A percentile compares a stretch with the other conserved stretches of the same genome.
Conservation (phyloP, 2,329 filamentous ascomycete genomes). For the Furcasterigmium sp. region DNA sequence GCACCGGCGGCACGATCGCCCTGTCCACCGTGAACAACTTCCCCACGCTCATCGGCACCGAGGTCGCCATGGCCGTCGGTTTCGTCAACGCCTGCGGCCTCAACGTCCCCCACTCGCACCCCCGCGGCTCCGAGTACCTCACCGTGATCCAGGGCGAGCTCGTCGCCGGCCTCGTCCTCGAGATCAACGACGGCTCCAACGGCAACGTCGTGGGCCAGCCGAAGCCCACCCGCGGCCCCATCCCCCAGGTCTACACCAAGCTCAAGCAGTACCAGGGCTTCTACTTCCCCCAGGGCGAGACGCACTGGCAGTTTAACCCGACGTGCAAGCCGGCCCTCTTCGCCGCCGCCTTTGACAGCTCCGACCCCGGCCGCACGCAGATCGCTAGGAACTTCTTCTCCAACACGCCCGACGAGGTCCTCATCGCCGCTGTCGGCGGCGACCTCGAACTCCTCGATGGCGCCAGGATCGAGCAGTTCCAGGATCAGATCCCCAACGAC, state of each 20-base stretch:
- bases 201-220: conserved; percentile 15
- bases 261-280: conserved; percentile 27
- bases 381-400: conserved; percentile 23
- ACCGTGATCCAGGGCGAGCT: conserved; percentile 31
- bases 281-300: conserved; percentile 35
- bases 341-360: conserved; percentile 32
- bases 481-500: neutral
- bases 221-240: conserved; percentile 16
- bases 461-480: neutral
- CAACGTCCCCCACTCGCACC: conserved; percentile 37
- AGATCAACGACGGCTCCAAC: conserved; percentile 16
- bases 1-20: conserved; percentile 14
- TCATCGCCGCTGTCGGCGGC: conserved; percentile 3
- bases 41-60: conserved; percentile 36
- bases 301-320: conserved; percentile 41
- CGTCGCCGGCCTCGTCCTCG: conserved; percentile 29
- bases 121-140: conserved; percentile 33
- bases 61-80: conserved; percentile 33
- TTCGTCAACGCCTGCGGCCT: conserved; percentile 39
- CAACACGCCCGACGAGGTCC: conserved; percentile 13
- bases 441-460: neutral
- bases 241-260: conserved; percentile 19
- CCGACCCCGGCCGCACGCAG: conserved; percentile 34
- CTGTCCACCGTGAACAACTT: conserved; percentile 17
- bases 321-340: conserved; percentile 35